Evolutionary conservation across 306 rosid genomes (phyloP), one percentile per base, ranked within the genome.

Genomic region (Gastrolobium villosum): DNA sequence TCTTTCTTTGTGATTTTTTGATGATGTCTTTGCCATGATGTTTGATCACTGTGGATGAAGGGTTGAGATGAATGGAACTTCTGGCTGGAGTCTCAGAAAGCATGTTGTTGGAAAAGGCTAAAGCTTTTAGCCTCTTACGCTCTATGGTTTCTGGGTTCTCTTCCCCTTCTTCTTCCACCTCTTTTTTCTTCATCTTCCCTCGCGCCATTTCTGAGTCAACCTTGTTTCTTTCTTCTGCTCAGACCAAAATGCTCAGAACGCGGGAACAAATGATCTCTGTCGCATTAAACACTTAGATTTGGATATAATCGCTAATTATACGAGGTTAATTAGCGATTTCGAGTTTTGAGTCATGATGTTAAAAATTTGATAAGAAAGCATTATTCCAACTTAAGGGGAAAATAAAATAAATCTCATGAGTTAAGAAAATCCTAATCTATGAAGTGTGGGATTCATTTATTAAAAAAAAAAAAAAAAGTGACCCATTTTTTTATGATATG

Each of bases 21-120:
- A 92, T 74, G 73, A 94, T 89, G 61, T 94, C 99, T 78, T 82
- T 85, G 65, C 98, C 97, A 20, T 92, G 96, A 72, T 94, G 96
- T 79, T 92, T 94, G 10, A 50, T 71, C 3, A 90, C 89, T n/a
- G 75, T 35, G 63, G 88, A 82, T 0, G 99, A 94, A 74, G 97
- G 99, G 20, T 62, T 65, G 20, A 88, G 89, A 13, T 54, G 83
- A 15, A 74, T 68, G 32, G 60, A 69, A 34, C 78, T 85, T 74
- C 86, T 78, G 0, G 88, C 76, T 7, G 83, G 92, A 2, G 74
- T 79, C 69, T 89, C 85, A 4, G 93, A 87, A 14, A 94, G 88
- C 5, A 90, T 46, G 41, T 82, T 80, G 82, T 83, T 86, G 10
- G 91, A 74, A 52, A 90, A 80, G 9, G 97, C 97, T 45, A 92